Evolutionary conservation across 257 asterid species (phyloP).

Genomic region (Solanum clarkiae): DNA sequence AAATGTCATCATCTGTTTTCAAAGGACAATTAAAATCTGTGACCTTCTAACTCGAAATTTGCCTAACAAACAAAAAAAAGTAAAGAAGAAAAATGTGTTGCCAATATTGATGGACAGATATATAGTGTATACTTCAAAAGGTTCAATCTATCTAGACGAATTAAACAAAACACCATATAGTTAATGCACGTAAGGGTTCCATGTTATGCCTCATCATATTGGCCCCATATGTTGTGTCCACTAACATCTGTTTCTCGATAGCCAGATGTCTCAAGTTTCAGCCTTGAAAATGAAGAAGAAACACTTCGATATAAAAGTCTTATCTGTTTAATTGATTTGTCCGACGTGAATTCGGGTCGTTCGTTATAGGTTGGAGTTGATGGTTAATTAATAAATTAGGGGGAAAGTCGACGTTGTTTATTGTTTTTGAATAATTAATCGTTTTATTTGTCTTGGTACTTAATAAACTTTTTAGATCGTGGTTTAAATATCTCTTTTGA

Average conservation of each 20-base stretch:
- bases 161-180: background rate
- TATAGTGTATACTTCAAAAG: background rate
- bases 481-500: no score
- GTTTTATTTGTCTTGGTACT: no score
- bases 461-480: no score
- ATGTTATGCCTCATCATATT: background rate
- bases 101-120: background rate
- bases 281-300: accelerated
- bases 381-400: no score
- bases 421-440: no score
- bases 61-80: background rate
- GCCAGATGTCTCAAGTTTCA: background rate
- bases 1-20: background rate
- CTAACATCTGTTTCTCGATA: background rate
- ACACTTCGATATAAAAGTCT: background rate
- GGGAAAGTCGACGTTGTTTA: no score
- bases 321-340: background rate
- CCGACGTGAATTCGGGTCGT: no score
- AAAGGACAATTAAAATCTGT: background rate
- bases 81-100: background rate
- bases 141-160: slow-evolving; percentile 1
- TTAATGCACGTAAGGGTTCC: background rate
- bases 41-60: background rate
- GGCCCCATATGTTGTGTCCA: background rate
- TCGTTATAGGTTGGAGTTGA: no score